phyloP scores from a whole-genome alignment of 805 yeast genomes.

The Helenozyma rhizophorensis region DNA sequence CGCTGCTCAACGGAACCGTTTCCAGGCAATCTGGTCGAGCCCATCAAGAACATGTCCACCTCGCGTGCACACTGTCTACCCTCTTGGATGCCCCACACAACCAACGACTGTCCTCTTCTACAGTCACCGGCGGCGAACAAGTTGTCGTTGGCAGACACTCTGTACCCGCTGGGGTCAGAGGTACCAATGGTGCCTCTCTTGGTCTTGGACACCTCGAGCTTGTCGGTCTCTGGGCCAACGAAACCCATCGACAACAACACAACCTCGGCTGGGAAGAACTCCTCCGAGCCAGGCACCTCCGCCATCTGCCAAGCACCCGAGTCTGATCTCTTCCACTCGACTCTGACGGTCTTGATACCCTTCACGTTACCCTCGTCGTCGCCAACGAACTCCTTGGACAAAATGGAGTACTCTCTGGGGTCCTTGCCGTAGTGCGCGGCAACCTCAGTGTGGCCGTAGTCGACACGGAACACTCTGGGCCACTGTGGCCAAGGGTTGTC shows the following conservation, averaged over 20 bases:
- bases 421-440: slow-evolving; percentile 92
- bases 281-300: slow-evolving; percentile 93
- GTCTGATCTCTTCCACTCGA: slow-evolving; percentile 95
- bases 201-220: slow-evolving; percentile 63
- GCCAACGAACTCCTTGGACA: slow-evolving; percentile 92
- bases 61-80: slow-evolving; percentile 98
- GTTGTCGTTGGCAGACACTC: slow-evolving; percentile 58
- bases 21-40: slow-evolving; percentile 81
- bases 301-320: slow-evolving; percentile 99
- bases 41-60: slow-evolving; percentile 77
- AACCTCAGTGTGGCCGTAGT: slow-evolving; percentile 96
- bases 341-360: slow-evolving; percentile 94
- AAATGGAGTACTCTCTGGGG: slow-evolving; percentile 94
- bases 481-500: slow-evolving; percentile 99
- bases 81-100: slow-evolving; percentile 99
- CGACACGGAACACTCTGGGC: slow-evolving; percentile 97
- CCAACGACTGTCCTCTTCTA: slow-evolving; percentile 96
- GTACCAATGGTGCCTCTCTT: slow-evolving; percentile 83
- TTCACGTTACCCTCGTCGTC: slow-evolving; percentile 93
- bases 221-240: slow-evolving; percentile 89
- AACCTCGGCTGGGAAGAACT: slow-evolving; percentile 89
- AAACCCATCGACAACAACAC: slow-evolving; percentile 96
- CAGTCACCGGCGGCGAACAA: slow-evolving; percentile 97
- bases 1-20: slow-evolving; percentile 90
- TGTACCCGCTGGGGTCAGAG: slow-evolving; percentile 57